These are phyloP conservation scores for Whalleya microplaca DNA, from an alignment of 2,329 filamentous ascomycete species.

Conservation along the genomic window DNA sequence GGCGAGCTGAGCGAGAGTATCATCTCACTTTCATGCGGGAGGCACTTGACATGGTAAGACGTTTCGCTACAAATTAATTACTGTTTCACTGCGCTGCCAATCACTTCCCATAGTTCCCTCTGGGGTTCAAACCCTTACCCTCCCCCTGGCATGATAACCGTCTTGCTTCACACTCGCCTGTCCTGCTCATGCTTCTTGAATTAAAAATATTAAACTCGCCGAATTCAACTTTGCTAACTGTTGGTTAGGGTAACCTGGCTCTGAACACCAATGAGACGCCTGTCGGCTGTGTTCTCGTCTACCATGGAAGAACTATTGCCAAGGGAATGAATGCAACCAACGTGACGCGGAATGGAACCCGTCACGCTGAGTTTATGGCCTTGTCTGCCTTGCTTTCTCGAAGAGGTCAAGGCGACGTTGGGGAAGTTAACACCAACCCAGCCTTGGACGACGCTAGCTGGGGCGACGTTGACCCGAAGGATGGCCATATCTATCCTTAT, in stretches of 20 bases:
- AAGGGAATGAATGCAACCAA: conserved; percentile 98
- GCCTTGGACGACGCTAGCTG: conserved; percentile 46
- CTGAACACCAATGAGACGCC: conserved; percentile 89
- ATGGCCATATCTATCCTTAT: conserved; percentile 63
- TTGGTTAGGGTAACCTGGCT: conserved; percentile 75
- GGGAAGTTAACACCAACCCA: conserved; percentile 27
- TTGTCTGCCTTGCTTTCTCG: conserved; percentile 62
- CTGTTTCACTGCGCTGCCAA: background rate
- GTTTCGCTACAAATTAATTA: conserved; percentile 1
- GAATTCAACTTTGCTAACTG: conserved; percentile 28
- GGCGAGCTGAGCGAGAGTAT: conserved; percentile 44
- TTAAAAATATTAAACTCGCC: background rate
- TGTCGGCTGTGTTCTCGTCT: conserved; percentile 92
- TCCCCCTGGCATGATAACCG: background rate
- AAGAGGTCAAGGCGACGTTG: conserved; percentile 34
- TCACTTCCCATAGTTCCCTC: background rate
- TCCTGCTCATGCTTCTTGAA: background rate
- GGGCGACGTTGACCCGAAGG: conserved; percentile 57
- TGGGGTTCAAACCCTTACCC: background rate
- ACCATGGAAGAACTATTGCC: conserved; percentile 78
- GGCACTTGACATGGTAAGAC: conserved; percentile 78
- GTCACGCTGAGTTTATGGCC: conserved; percentile 94
- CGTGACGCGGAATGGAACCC: conserved; percentile 84
- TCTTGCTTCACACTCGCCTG: background rate
- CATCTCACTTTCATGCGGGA: conserved; percentile 76